phyloP scores from a whole-genome alignment of 768 basidiomycete genomes.

The Amanita inopinata region DNA sequence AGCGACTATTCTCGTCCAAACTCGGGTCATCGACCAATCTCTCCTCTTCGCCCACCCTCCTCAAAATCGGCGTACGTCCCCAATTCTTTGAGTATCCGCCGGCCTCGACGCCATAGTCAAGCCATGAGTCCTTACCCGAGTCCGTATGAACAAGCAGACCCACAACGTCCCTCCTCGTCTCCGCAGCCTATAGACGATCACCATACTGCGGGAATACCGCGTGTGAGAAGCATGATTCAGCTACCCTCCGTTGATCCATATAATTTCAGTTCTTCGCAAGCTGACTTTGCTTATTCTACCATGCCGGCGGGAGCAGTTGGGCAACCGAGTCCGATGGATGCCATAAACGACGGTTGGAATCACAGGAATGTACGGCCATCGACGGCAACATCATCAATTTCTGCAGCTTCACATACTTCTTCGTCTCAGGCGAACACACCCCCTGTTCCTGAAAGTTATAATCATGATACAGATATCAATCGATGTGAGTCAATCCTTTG shows the following conservation, averaged over 20 bases:
- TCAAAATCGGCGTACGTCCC: conserved; percentile 49
- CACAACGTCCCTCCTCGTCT: conserved; percentile 61
- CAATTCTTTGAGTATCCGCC: conserved; percentile 56
- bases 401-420: conserved; percentile 65
- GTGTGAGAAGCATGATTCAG: conserved; percentile 79
- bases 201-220: conserved; percentile 43
- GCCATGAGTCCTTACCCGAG: conserved; percentile 83
- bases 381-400: conserved; percentile 68
- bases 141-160: conserved; percentile 62
- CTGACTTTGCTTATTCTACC: conserved; percentile 77
- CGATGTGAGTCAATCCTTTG: conserved; percentile 56
- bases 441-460: conserved; percentile 59
- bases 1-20: conserved; percentile 66
- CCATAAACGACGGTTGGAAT: conserved; percentile 40
- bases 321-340: conserved; percentile 31
- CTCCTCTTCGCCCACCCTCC: conserved; percentile 58
- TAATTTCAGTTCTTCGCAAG: conserved; percentile 50
- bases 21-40: conserved; percentile 66
- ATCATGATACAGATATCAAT: conserved; percentile 66
- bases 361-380: conserved; percentile 58
- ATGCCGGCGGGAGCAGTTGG: conserved; percentile 33
- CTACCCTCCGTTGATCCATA: conserved; percentile 66
- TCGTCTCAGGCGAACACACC: conserved; percentile 79
- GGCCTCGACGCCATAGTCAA: conserved; percentile 73
- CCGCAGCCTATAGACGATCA: conserved; percentile 57